Base-by-base conservation (phyloP, 306 rosid species). In the Malus sylvestris region DNA sequence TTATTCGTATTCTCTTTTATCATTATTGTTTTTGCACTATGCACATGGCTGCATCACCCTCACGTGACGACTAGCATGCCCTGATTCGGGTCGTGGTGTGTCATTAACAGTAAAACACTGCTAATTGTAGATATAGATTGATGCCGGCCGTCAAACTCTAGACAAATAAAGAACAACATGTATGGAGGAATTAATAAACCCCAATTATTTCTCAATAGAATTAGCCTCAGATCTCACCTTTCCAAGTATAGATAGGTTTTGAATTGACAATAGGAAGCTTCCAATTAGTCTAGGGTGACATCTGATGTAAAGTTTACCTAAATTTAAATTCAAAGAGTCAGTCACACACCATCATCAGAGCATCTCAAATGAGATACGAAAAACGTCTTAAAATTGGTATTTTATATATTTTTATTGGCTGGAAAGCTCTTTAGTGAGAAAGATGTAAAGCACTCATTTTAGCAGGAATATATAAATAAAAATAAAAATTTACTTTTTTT, bases 301-400 rank as follows among this genome's bases (percentile, higher is more conserved):
- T 55, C 52, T 57, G 66, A 57, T 72, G 67, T 35, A 35, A 72
- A 55, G n/a, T 71, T 71, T 33, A 71, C 76, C 66, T 55, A 71
- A 71, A 55, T 53, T 52, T 71, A 22, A 22, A 57, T 58, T 66
- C 53, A n/a, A 19, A 19, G 32, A 14, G 60, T 15, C 29, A 51
- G 9, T 49, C 45, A 5, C 42, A 20, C n/a, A 71, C 16, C 9
- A 11, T 60, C 63, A 71, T 38, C 8, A 6, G 42, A 38, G 10
- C 42, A 38, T 38, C 2, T 38, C 42, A 38, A 38, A 38, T 38
- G 42, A 38, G 42, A 38, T 38, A 6, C 2, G 0, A 38, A 38
- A 38, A 38, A 38, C 10, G 2, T 6, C 9, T 38, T 38, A 38
- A 38, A 7, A 38, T 7, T 38, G 42, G 42, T 38, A 38, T 38